Evolutionary conservation across 2,329 filamentous ascomycete species (phyloP), one percentile per base, ranked within the genome.

Genomic region (Aspergillus sp.): DNA sequence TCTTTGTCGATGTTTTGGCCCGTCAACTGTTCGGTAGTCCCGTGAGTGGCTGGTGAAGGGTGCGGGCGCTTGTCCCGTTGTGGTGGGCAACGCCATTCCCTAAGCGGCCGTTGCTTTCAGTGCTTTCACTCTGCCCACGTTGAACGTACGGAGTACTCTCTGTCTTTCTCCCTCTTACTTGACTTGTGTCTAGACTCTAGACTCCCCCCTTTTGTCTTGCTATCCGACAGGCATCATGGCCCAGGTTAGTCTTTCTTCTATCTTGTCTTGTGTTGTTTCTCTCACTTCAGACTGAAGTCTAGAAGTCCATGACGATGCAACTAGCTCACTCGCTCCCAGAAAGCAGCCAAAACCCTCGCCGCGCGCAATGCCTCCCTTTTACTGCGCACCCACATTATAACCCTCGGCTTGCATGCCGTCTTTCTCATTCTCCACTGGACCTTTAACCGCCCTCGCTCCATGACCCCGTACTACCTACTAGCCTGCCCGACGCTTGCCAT

Each of bases 351-450:
- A 70, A 81, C 83, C 47, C 84, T 88, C 57, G 95, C 95, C 58
- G 90, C 89, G 67, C 86, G 89, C 78, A 98, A 98, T 77, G 82
- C 85, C 51, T 81, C 86, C 36, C 83, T 90, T 49, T 87, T 99
- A 51, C 90, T 89, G 72, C 91, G 87, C 71, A 91, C 95, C 26
- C 94, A 96, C 75, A 80, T 91, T 57, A 89, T 90, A 63, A 88
- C 91, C 50, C 80, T 91, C 62, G 71, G 80, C 65, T 80, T 96
- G 71, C 92, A 98, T 75, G 71, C 75, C 59, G 72, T 92, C 72
- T 97, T 94, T 80, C 81, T 96, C 59, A 72, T 92, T 54, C 84
- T 89, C 61, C 87, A 90, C 75, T 82, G 89, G 68, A 67, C 85
- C 56, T 69, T 90, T 71, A 78, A 90, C 73, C 84, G 89, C 70